Conservation (phyloP, 805 yeast genomes). For the Myxozyma neotropica region DNA sequence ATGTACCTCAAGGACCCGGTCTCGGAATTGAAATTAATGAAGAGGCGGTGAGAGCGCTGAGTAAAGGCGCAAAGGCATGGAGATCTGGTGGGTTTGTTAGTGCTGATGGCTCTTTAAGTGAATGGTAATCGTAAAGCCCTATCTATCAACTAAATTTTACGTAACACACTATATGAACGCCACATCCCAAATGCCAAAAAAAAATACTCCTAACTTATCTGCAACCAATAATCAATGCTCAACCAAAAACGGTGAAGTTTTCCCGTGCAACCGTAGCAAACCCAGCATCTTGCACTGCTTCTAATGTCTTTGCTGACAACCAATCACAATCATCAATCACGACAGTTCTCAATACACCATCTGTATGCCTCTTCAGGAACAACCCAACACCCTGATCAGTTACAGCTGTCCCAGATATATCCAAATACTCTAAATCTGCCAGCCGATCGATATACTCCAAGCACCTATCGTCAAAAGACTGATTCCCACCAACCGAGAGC, state of each 20-base stretch:
- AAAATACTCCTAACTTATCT: too few species aligned
- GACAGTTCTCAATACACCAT: not conserved
- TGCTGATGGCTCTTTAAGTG: conserved; percentile 22
- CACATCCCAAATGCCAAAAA: too few species aligned
- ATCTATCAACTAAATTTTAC: too few species aligned
- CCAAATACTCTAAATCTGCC: conserved; percentile 14
- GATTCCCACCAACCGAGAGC: conserved; percentile 5
- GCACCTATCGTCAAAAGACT: conserved; percentile 10
- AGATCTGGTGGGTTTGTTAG: conserved; percentile 26
- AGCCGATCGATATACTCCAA: not conserved
- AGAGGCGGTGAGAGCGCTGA: conserved; percentile 17
- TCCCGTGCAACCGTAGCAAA: not conserved
- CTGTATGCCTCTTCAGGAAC: not conserved
- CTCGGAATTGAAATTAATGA: conserved; percentile 39
- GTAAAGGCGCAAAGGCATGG: conserved; percentile 24
- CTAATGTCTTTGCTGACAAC: not conserved
- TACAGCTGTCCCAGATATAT: conserved; percentile 7
- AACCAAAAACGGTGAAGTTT: not conserved
- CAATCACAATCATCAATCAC: not conserved
- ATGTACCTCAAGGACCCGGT: conserved; percentile 38
- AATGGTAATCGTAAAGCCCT: conserved; percentile 12
- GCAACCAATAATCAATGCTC: too few species aligned
- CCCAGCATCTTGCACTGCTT: not conserved
- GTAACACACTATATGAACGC: too few species aligned
- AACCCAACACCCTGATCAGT: conserved; percentile 1